A percentile compares a stretch with the other conserved stretches of the same genome.
These are phyloP conservation scores for Arachis stenosperma DNA, from an alignment of 306 rosid genomes.

Conservation along the genomic window DNA sequence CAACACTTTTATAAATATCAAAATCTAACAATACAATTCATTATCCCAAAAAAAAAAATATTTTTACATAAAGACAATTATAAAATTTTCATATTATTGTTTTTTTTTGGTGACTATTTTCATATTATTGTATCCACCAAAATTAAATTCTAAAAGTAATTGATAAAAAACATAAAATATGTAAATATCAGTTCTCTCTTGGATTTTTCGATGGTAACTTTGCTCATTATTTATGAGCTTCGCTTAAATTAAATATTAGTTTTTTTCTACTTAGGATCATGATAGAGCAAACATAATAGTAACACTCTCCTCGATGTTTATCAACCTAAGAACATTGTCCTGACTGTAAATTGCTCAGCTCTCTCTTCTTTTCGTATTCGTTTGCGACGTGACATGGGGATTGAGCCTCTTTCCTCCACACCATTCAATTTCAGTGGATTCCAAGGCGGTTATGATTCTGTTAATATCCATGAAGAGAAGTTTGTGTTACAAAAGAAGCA, in stretches of 20 bases:
- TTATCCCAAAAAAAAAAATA: no score
- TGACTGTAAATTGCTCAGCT: neutral
- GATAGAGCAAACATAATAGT: neutral
- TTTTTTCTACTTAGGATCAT: slow-evolving; percentile 20
- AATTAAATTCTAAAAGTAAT: no score
- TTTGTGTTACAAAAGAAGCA: slow-evolving; percentile 24
- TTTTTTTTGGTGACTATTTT: no score
- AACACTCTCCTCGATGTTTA: slow-evolving; percentile 22
- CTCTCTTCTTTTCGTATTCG: neutral
- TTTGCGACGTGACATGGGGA: slow-evolving; percentile 38
- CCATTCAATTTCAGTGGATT: slow-evolving; percentile 48
- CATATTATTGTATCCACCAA: no score
- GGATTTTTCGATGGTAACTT: neutral
- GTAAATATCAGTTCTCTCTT: no score
- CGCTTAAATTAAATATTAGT: slow-evolving; percentile 5
- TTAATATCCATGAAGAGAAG: slow-evolving; percentile 21
- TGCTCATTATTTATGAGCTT: neutral
- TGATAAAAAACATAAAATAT: no score
- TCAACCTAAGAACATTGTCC: slow-evolving; percentile 29
- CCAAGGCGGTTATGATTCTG: slow-evolving; percentile 34
- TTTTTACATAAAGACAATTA: no score
- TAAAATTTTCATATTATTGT: no score
- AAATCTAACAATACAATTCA: no score
- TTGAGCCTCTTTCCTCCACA: slow-evolving; percentile 41
- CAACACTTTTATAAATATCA: no score